phyloP scores from a whole-genome alignment of 345 rosid genomes.

The Theobroma cacao region DNA sequence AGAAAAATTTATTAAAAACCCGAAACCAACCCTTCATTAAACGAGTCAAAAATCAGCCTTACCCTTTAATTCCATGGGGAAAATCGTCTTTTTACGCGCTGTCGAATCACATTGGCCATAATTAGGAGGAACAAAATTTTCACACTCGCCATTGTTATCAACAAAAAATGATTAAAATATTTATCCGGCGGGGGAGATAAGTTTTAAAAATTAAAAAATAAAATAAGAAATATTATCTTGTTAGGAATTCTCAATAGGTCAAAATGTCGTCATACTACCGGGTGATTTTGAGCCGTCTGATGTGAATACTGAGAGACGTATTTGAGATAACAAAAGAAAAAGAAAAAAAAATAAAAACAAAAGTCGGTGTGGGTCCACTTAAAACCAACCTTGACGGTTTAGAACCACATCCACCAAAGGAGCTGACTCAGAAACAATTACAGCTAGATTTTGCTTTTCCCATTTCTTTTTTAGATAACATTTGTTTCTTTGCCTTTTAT shows the following conservation, averaged over 20 bases:
- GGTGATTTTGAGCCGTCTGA: constrained; percentile 24
- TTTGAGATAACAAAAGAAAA: constrained; percentile 1
- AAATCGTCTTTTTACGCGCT: neutral
- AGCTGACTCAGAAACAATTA: constrained; percentile 19
- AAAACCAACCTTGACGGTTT: constrained; percentile 20
- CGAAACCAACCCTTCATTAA: neutral
- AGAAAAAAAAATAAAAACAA: neutral
- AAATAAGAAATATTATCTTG: neutral
- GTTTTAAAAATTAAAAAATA: neutral
- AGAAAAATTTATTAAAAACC: neutral
- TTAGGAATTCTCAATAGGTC: constrained; percentile 14
- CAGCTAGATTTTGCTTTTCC: constrained; percentile 12
- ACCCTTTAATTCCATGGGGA: neutral
- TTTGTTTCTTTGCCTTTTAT: neutral
- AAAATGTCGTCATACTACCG: constrained; percentile 8
- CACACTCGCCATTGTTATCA: neutral
- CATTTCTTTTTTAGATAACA: too few relatives aligned
- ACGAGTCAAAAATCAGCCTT: neutral
- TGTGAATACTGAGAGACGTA: constrained; percentile 23
- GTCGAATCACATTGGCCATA: neutral
- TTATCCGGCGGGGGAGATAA: neutral
- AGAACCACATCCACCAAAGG: constrained; percentile 20
- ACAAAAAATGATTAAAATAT: constrained; percentile 3
- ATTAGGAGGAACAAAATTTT: neutral
- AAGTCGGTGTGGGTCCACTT: constrained; percentile 8